Percentiles rank a stretch among this genome's conserved stretches.
phyloP scores from a whole-genome alignment of 306 rosid genomes.

The Cucurbita maxima region DNA sequence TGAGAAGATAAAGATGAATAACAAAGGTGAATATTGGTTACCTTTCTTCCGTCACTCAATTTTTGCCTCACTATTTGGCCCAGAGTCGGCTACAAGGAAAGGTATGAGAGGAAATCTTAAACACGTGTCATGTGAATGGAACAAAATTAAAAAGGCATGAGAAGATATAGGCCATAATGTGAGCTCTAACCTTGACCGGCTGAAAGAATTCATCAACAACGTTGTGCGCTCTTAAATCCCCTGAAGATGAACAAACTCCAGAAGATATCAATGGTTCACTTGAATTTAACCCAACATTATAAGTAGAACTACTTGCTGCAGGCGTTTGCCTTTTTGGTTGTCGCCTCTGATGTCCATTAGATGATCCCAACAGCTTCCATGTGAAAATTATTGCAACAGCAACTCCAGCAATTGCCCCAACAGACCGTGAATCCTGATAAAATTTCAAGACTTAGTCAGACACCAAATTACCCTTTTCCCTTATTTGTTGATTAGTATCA shows the following conservation, averaged over 20 bases:
- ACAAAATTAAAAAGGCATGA: background rate
- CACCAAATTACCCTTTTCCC: background rate
- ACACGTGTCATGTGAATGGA: background rate
- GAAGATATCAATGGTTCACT: constrained; percentile 25
- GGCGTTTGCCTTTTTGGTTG: constrained; percentile 66
- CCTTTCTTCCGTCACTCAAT: constrained; percentile 97
- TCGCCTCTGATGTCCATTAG: constrained; percentile 45
- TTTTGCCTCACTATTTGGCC: constrained; percentile 89
- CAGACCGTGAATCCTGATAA: constrained; percentile 60
- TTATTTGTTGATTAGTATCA: background rate
- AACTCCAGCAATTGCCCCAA: constrained; percentile 90
- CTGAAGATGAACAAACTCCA: constrained; percentile 31
- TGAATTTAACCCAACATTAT: constrained; percentile 29
- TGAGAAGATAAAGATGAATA: background rate
- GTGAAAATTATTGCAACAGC: constrained; percentile 79
- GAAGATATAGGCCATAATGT: background rate
- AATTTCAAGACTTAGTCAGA: constrained; percentile 11
- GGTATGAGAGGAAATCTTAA: background rate
- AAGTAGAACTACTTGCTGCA: constrained; percentile 46
- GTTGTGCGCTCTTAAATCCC: constrained; percentile 57
- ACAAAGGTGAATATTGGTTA: constrained; percentile 9
- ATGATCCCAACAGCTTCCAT: constrained; percentile 80
- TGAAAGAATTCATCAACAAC: constrained; percentile 79
- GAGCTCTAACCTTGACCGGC: constrained; percentile 48
- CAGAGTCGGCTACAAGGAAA: constrained; percentile 61